Base-by-base conservation (phyloP, 2,329 filamentous ascomycete species). In the Pseudopyrenochaeta lycopersici region DNA sequence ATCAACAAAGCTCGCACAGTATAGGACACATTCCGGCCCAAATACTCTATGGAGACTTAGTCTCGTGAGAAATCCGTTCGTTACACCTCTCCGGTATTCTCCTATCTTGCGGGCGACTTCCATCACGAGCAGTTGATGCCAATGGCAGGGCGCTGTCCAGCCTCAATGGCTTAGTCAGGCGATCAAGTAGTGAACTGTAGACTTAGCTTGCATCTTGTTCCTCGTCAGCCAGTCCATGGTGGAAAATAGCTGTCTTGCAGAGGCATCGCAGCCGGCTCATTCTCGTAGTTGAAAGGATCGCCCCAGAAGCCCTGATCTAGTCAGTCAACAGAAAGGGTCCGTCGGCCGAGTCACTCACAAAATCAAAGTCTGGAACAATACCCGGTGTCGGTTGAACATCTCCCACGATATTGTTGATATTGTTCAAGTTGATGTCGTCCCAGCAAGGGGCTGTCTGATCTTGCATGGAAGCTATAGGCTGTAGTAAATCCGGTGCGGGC, bases 361-460 rank as follows among this genome's bases (percentile, higher is more conserved):
- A 76, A 42, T 76, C 73, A 39, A 76, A 73, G 23, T 75, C 72
- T 5, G 71, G 69, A 29, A 74, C 49, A 14, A 72, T 52, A 2
- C 66, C 67, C n/a, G 62, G 62, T 7, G 58, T 59, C 9, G 59
- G 53, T 20, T 64, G 57, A 9, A 65, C 52, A 42, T 70, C 66
- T 27, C 64, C 70, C 4, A 71, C 63, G 15, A 74, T 72, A 40
- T 69, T 72, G 48, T 70, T 70, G 18, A 73, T 68, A 35, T 68
- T 70, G 46, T 63, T 70, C 7, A 74, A 59, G 35, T 74, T 73
- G 21, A 74, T 59, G 21, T 75, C 72, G 18, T 74, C 68, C 67
- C 69, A 73, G 33, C 66, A 63, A 4, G 66, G 64, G 12, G 56
- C 46, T 14, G 46, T 47, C 14, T 61, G 63, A 18, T 56, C 56